Evolutionary conservation across 345 rosid genomes (phyloP), one percentile per base, ranked within the genome.

Genomic region (Rhizophora apiculata): DNA sequence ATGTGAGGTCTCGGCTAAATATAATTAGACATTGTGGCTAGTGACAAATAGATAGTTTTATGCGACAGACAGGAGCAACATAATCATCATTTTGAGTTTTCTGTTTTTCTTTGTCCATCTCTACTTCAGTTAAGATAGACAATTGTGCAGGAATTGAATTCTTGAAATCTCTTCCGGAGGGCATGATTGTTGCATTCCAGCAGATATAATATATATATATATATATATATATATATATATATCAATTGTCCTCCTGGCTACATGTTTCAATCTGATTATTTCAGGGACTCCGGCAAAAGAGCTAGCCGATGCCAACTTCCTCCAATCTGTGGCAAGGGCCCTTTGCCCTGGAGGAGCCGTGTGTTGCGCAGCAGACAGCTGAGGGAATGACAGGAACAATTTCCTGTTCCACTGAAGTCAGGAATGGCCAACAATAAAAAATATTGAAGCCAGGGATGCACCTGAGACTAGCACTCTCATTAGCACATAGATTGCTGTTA

Each of bases 181-280:
- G 73, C 31, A 65, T 70, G 43, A 27, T 78, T 65, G 82, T 70
- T 52, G 82, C 78, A 65, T 70, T 78, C 26, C 60, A 54, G 26
- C 29, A 37, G 21, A 36, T 77, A 52, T 70, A 76, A 27, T 24
- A 24, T 24, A 21, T 27, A 56, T 22, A 10, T 22, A n/a, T 27
- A 37, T 21, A 36, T 77, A 52, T 70, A 76, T 20, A 27, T 24
- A 24, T 24, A 21, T 27, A 56, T 22, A 10, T 22, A n/a, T 8
- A n/a, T 11, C 30, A 10, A 56, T 13, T 21, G 29, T 55, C 5
- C 4, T 8, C 24, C 8, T 13, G 26, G 34, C 36, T 53, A n/a
- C 6, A 9, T n/a, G 15, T n/a, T 55, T 27, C 29, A 11, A 30
- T 21, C 6, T 22, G 4, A 34, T 18, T 2, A 4, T 21, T 55